phyloP scores from a whole-genome alignment of 495 filamentous ascomycete species.

The Hapsidospora chrysogenum region DNA sequence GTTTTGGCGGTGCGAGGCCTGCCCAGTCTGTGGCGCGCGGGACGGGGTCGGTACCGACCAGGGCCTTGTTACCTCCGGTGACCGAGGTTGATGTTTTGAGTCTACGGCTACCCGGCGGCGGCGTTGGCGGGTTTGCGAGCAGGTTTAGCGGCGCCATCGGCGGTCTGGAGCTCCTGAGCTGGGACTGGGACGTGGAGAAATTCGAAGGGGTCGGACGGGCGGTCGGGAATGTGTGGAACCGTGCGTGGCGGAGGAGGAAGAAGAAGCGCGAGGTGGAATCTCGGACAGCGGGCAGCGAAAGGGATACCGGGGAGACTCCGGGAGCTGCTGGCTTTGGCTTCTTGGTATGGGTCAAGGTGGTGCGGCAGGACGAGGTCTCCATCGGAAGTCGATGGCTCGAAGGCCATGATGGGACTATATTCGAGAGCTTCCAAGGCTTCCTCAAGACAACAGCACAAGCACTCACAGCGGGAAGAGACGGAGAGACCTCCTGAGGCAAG shows the following conservation, averaged over 20 bases:
- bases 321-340: conserved; percentile 27
- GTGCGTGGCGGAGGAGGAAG: conserved; percentile 24
- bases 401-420: conserved; percentile 48
- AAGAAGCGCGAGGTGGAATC: conserved; percentile 4
- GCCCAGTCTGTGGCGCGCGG: conserved; percentile 38
- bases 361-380: conserved; percentile 3
- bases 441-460: conserved; percentile 24
- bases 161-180: conserved; percentile 42
- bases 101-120: not conserved
- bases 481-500: not conserved
- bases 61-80: conserved; percentile 41
- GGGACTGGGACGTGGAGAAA: conserved; percentile 20
- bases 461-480: not conserved
- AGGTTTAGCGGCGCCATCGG: conserved; percentile 9
- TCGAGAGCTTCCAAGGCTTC: conserved; percentile 72
- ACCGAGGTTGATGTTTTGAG: conserved; percentile 19
- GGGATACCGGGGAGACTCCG: not conserved
- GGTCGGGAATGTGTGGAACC: conserved; percentile 32
- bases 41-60: conserved; percentile 32
- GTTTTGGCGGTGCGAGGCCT: conserved; percentile 54
- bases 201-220: conserved; percentile 19
- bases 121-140: conserved; percentile 5
- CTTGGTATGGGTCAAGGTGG: conserved; percentile 14
- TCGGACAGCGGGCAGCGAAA: not conserved
- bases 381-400: conserved; percentile 47